Conservation (phyloP, 352 stramenopile genomes). For the Saprolegnia parasitica region DNA sequence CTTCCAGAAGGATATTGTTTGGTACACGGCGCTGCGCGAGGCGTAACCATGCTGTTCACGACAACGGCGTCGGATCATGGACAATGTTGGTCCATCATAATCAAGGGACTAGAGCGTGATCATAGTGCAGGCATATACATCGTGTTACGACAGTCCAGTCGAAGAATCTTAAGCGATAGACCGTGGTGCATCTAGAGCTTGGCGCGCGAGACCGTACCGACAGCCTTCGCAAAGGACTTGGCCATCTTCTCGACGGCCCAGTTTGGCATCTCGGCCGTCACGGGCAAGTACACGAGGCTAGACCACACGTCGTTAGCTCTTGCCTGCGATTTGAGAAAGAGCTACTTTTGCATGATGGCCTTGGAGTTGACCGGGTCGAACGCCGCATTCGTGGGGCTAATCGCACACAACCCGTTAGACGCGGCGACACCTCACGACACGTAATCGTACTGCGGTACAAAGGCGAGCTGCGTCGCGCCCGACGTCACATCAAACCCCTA, state of each 20-base stretch:
- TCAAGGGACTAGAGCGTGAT: too few species aligned
- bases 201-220: slow-evolving; percentile 24
- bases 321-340: slow-evolving; percentile 11
- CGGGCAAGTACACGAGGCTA: slow-evolving; percentile 71
- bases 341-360: slow-evolving; percentile 66
- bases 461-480: slow-evolving; percentile 65
- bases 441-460: slow-evolving; percentile 50
- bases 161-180: too few species aligned
- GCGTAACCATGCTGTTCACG: too few species aligned
- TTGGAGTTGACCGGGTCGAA: slow-evolving; percentile 63
- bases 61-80: too few species aligned
- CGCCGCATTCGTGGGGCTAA: slow-evolving; percentile 42
- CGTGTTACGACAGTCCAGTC: too few species aligned
- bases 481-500: slow-evolving; percentile 80
- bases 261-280: slow-evolving; percentile 67
- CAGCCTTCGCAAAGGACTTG: slow-evolving; percentile 46
- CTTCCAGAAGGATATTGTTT: too few species aligned
- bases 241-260: slow-evolving; percentile 80
- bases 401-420: not conserved
- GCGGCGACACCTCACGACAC: not conserved
- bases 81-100: too few species aligned
- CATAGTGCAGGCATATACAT: too few species aligned
- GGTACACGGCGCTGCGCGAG: too few species aligned
- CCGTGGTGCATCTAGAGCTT: slow-evolving; percentile 23
- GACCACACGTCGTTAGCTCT: not conserved